These are phyloP conservation scores for Chaetomiaceae sp. DNA, from an alignment of 2,329 filamentous ascomycete species.

Conservation along the genomic window DNA sequence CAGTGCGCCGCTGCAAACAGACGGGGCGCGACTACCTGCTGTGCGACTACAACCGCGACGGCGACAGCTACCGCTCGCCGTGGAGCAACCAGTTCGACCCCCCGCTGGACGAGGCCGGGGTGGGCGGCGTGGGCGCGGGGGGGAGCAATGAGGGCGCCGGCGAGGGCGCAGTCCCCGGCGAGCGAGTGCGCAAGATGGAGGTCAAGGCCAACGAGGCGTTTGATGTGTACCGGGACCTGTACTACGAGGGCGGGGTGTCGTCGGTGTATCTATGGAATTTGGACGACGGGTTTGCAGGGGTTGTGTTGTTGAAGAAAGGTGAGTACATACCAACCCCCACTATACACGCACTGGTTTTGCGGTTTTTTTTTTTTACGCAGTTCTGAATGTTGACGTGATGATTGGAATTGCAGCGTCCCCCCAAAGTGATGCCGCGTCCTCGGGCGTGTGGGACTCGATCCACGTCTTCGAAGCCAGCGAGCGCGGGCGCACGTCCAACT, in stretches of 20 bases:
- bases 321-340: conserved; percentile 36
- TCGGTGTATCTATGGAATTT: conserved; percentile 98
- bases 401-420: conserved; percentile 68
- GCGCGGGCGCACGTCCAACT: conserved; percentile 84
- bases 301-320: conserved; percentile 94
- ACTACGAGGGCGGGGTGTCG: conserved; percentile 93
- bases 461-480: conserved; percentile 98
- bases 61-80: conserved; percentile 95
- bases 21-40: conserved; percentile 93
- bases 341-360: too few species aligned
- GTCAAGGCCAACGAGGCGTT: conserved; percentile 91
- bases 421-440: conserved; percentile 57
- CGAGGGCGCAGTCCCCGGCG: conserved; percentile 83
- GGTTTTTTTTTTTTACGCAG: too few species aligned
- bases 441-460: conserved; percentile 94
- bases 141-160: conserved; percentile 56
- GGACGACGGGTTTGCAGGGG: conserved; percentile 95
- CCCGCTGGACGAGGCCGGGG: conserved; percentile 64
- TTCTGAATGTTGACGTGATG: too few species aligned
- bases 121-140: conserved; percentile 47
- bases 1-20: conserved; percentile 78
- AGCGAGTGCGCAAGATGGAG: conserved; percentile 90
- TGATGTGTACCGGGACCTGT: conserved; percentile 93
- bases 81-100: conserved; percentile 99
- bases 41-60: conserved; percentile 99